These are phyloP conservation scores for Phallus indusiatus DNA, from an alignment of 768 basidiomycete genomes.

Conservation along the genomic window DNA sequence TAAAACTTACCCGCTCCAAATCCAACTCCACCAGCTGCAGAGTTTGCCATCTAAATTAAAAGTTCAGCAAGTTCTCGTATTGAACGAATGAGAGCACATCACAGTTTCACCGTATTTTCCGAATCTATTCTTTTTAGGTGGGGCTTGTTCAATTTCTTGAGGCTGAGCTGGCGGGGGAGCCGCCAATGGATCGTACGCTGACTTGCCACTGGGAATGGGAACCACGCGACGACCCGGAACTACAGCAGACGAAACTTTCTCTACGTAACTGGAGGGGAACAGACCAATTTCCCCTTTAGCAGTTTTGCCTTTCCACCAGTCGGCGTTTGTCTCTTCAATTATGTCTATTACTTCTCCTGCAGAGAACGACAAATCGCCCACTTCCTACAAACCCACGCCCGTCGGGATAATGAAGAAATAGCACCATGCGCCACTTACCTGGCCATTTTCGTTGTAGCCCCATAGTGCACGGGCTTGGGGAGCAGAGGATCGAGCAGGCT, in stretches of 20 bases:
- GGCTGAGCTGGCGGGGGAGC: conserved; percentile 16
- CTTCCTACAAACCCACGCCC: conserved; percentile 37
- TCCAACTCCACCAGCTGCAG: conserved; percentile 55
- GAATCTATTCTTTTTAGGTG: conserved; percentile 42
- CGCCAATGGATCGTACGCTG: conserved; percentile 10
- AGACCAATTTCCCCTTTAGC: conserved; percentile 57
- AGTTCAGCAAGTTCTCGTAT: not conserved
- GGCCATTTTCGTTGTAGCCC: conserved; percentile 51
- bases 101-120: conserved; percentile 53
- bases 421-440: conserved; percentile 25
- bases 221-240: conserved; percentile 21
- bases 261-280: conserved; percentile 71
- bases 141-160: conserved; percentile 18
- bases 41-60: conserved; percentile 23
- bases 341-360: conserved; percentile 73
- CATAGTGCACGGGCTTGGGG: conserved; percentile 12
- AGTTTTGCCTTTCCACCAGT: conserved; percentile 76
- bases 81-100: not conserved
- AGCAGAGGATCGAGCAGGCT: conserved; percentile 4
- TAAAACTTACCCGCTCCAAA: conserved; percentile 58
- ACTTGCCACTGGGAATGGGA: conserved; percentile 20
- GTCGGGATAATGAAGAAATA: not conserved
- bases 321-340: conserved; percentile 67
- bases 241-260: conserved; percentile 34
- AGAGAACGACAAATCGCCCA: conserved; percentile 70